Conservation (phyloP, 257 asterid genomes). For the Nicotiana paniculata region DNA sequence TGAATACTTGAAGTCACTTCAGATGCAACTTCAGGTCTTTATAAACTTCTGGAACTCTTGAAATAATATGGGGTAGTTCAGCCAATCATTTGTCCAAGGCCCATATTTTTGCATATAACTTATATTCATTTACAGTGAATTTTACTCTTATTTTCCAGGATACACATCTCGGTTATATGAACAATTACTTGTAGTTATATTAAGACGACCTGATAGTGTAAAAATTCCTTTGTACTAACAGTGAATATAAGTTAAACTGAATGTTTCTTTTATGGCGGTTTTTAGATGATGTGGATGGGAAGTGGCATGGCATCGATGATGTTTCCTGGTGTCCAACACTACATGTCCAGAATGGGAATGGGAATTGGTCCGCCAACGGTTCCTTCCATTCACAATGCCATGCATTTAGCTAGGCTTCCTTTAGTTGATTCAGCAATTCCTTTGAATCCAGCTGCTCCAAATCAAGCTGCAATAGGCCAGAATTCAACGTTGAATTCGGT, state of each 20-base stretch:
- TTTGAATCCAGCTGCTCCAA: slow-evolving; percentile 6
- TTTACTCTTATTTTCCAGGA: neutral
- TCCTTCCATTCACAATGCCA: slow-evolving; percentile 46
- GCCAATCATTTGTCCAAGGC: neutral
- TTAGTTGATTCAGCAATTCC: slow-evolving; percentile 34
- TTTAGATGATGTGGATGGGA: slow-evolving; percentile 87
- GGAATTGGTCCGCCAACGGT: slow-evolving; percentile 48
- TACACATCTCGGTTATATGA: neutral
- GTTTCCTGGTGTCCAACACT: slow-evolving; percentile 66
- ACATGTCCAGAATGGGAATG: slow-evolving; percentile 60
- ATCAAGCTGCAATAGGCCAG: slow-evolving; percentile 31
- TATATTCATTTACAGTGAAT: neutral
- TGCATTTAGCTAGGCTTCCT: slow-evolving; percentile 51
- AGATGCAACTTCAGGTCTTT: slow-evolving; percentile 78
- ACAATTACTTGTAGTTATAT: neutral
- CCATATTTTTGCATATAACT: neutral
- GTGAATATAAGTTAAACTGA: neutral
- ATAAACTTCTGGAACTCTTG: slow-evolving; percentile 3
- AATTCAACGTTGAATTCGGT: slow-evolving; percentile 27
- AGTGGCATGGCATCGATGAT: slow-evolving; percentile 75
- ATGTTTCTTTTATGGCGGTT: neutral
- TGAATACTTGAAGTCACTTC: slow-evolving; percentile 83
- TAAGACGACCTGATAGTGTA: neutral
- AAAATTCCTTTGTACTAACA: neutral
- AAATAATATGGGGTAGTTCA: neutral